phyloP scores from a whole-genome alignment of 768 basidiomycete species.

The Psilocybe tampanensis region DNA sequence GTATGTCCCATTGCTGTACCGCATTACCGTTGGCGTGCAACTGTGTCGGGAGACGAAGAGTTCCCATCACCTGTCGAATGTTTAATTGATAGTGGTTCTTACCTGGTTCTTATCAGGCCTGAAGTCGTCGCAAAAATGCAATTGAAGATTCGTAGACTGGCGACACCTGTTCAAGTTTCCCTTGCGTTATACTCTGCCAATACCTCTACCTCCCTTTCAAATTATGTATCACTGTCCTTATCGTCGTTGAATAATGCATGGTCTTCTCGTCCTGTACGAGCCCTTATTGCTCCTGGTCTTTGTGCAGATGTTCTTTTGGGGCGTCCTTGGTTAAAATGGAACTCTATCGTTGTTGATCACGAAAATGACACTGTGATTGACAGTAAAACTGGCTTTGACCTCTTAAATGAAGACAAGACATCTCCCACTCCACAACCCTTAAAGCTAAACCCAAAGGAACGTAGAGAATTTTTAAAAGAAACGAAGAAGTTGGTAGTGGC shows the following conservation, averaged over 20 bases:
- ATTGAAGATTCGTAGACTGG: neutral
- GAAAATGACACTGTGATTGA: constrained; percentile 1
- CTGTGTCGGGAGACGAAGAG: neutral
- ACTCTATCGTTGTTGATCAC: constrained; percentile 10
- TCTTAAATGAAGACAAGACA: constrained; percentile 8
- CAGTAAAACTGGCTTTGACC: constrained; percentile 6
- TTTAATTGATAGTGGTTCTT: constrained; percentile 7
- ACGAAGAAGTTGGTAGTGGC: neutral
- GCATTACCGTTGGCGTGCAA: neutral
- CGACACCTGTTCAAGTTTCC: constrained; percentile 1
- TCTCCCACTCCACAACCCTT: neutral
- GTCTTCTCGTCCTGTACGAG: constrained; percentile 4
- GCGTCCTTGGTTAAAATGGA: constrained; percentile 2
- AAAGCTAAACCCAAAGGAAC: neutral
- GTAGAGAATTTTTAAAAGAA: neutral
- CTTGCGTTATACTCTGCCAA: neutral
- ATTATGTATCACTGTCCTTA: constrained; percentile 9
- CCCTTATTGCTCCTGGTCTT: constrained; percentile 11
- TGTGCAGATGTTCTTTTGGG: constrained; percentile 11
- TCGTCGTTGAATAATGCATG: constrained; percentile 7
- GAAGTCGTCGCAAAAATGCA: constrained; percentile 2
- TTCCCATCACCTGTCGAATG: constrained; percentile 1
- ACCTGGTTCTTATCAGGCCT: constrained; percentile 6
- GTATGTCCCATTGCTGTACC: neutral
- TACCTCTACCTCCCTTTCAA: neutral